Conservation (phyloP, 148 eudicot genomes). For the Cornus controversa region DNA sequence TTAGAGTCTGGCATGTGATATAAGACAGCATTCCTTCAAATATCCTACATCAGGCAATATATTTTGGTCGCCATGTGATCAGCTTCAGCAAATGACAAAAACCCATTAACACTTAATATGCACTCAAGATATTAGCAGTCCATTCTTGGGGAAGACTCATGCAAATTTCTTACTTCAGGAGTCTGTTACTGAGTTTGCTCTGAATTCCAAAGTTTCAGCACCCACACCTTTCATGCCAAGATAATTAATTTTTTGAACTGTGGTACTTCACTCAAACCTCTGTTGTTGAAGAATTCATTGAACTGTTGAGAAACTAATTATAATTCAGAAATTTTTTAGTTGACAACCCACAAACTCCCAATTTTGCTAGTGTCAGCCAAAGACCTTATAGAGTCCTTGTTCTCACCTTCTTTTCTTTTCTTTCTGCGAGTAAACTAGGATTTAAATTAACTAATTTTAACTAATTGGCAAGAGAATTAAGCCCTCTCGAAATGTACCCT, state of each 20-base stretch:
- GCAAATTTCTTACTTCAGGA: neutral
- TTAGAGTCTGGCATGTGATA: neutral
- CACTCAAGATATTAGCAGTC: too few species aligned
- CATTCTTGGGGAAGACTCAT: neutral
- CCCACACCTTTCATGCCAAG: neutral
- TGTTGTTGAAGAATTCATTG: neutral
- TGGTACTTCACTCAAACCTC: neutral
- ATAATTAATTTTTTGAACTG: too few species aligned
- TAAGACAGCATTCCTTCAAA: neutral
- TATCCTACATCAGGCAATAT: neutral
- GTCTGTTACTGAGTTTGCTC: neutral
- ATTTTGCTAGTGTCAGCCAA: neutral
- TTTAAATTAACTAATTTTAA: neutral
- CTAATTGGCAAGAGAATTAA: too few species aligned
- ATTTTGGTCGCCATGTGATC: neutral
- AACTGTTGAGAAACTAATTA: neutral
- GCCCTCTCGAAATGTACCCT: too few species aligned
- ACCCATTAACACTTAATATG: neutral
- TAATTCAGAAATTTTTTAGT: neutral
- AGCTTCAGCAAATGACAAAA: neutral
- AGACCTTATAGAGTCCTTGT: neutral
- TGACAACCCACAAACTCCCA: neutral
- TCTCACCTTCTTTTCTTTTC: neutral
- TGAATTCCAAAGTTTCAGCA: too few species aligned
- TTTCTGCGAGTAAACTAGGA: neutral